These are phyloP conservation scores for Schoenoplectus triqueter DNA, from an alignment of 202 grass and related monocot species.

Conservation along the genomic window DNA sequence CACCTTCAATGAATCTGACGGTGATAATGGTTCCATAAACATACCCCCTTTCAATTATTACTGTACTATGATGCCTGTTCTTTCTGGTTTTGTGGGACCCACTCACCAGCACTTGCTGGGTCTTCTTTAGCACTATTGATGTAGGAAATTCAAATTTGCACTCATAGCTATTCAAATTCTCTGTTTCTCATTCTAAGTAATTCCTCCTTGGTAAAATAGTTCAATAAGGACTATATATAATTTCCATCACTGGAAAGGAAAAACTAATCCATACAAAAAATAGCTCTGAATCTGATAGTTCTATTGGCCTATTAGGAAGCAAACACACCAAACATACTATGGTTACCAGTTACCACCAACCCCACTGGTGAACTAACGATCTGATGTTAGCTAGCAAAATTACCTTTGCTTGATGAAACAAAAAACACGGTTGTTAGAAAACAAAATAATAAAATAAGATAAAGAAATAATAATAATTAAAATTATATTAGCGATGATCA, in stretches of 20 bases:
- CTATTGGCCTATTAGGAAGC: not conserved
- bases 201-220: not conserved
- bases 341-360: no score
- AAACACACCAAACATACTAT: not conserved
- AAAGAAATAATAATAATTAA: not conserved
- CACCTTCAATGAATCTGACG: not conserved
- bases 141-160: not conserved
- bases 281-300: not conserved
- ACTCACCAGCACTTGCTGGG: not conserved
- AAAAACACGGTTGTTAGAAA: no score
- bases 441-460: no score
- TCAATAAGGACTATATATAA: not conserved
- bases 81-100: not conserved
- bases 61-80: not conserved
- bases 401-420: no score
- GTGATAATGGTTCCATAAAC: not conserved
- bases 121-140: not conserved
- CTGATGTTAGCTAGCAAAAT: no score
- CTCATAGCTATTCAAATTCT: not conserved
- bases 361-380: no score
- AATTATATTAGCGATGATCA: not conserved
- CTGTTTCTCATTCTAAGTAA: not conserved
- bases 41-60: not conserved
- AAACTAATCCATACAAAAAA: not conserved
- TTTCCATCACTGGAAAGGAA: not conserved